Evolutionary conservation across 2,329 filamentous ascomycete genomes (phyloP).

Genomic region (Byssoonygena ceratinophila): DNA sequence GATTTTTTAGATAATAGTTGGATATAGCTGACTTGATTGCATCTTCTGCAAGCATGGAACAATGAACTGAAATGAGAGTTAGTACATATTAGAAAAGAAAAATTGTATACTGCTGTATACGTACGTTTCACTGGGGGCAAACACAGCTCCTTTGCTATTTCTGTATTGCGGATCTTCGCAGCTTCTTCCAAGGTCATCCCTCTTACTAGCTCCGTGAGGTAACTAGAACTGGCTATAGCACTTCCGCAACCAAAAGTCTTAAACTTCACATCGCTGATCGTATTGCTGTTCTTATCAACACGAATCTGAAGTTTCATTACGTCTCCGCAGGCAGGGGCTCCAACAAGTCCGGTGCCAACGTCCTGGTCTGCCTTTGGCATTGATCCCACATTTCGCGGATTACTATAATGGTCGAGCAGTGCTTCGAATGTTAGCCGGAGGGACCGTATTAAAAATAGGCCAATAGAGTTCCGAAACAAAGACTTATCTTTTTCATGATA

Average conservation of each 20-base stretch:
- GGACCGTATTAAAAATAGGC: background rate
- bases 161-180: slow-evolving; percentile 83
- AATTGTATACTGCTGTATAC: too few relatives aligned
- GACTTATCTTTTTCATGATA: slow-evolving; percentile 59
- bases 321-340: slow-evolving; percentile 82
- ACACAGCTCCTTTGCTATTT: slow-evolving; percentile 94
- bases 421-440: slow-evolving; percentile 31
- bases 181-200: slow-evolving; percentile 97
- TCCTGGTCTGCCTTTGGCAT: slow-evolving; percentile 69
- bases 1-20: slow-evolving; percentile 88
- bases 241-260: slow-evolving; percentile 95
- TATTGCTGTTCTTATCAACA: slow-evolving; percentile 77
- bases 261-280: slow-evolving; percentile 90
- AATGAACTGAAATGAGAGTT: slow-evolving; percentile 53
- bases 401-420: slow-evolving; percentile 73
- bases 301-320: slow-evolving; percentile 93
- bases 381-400: slow-evolving; percentile 66
- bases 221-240: slow-evolving; percentile 88
- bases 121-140: slow-evolving; percentile 76
- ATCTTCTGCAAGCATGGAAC: slow-evolving; percentile 85
- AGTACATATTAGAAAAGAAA: too few relatives aligned
- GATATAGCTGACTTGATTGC: slow-evolving; percentile 86
- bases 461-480: background rate
- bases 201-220: slow-evolving; percentile 85
- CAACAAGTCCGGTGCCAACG: slow-evolving; percentile 83